Base-by-base conservation (phyloP, 495 filamentous ascomycete species). In the Astrocystis sublimbata region DNA sequence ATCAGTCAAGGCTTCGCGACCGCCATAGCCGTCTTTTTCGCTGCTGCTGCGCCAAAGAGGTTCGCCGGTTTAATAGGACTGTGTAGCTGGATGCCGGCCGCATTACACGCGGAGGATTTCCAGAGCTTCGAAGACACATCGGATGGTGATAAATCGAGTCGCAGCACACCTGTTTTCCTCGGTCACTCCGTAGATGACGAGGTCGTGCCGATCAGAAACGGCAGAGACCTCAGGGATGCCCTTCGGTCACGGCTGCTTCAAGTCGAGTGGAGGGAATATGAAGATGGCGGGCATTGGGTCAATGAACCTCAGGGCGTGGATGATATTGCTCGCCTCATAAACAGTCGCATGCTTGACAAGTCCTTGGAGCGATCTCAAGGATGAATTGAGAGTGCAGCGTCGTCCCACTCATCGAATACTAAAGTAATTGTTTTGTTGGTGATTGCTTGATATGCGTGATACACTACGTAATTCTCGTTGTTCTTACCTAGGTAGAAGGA, bases 281-380 rank as follows among this genome's bases (percentile, higher is more conserved):
- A 75, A 51, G 76, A 73, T 2, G 76, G 86, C 1, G 82, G 82
- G 1, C 85, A 88, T 69, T 86, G 83, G 84, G 79, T 85, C 35
- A 77, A 85, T 45, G 76, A 76, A 58, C 75, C 75, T 9, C 67
- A 79, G 59, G 79, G 81, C 40, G 71, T 85, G 13, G 76, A 85
- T 60, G 83, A 88, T 74, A 71, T 82, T 13, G 68, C 79, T 7
- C 15, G 33, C 10, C 81, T 84, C 67, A 51, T 83, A 13, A 35
- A 40, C 10, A 49, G 21, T 10, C 21, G 50, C 40, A 59, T 47
- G 41, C 4, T 17, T 15, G 7, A 9, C 17, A 23, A 58, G 1
- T 45, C 5, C 40, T 57, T 17, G 40, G 35, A 30, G 53, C 15
- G 6, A 57, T 23, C 53, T 43, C 38, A 45, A 45, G 15, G n/a